Conservation (phyloP, 2,329 filamentous ascomycete genomes). For the Dactylellina haptotyla region DNA sequence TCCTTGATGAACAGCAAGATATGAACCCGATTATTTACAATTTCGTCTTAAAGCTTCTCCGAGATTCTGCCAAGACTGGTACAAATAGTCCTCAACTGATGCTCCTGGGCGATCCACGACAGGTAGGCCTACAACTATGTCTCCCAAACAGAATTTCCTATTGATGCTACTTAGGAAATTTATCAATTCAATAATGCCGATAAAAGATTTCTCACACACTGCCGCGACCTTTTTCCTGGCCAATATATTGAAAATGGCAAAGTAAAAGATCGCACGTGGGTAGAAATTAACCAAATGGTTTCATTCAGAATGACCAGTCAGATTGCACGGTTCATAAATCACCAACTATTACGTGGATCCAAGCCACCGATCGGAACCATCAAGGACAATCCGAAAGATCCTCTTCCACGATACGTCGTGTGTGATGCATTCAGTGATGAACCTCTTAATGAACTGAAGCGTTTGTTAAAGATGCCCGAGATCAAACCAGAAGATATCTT, state of each 20-base stretch:
- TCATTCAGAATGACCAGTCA: slow-evolving; percentile 52
- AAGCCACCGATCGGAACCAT: slow-evolving; percentile 31
- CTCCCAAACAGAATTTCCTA: not conserved
- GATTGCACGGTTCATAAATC: slow-evolving; percentile 45
- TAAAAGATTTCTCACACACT: slow-evolving; percentile 51
- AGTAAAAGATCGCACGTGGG: slow-evolving; percentile 33
- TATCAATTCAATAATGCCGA: slow-evolving; percentile 56
- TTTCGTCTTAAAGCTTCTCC: slow-evolving; percentile 50
- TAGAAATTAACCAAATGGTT: slow-evolving; percentile 38
- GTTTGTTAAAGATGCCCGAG: slow-evolving; percentile 15
- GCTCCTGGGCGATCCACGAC: slow-evolving; percentile 52
- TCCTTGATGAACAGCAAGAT: slow-evolving; percentile 56
- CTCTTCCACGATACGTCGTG: slow-evolving; percentile 52
- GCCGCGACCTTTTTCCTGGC: slow-evolving; percentile 34
- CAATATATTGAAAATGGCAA: slow-evolving; percentile 30
- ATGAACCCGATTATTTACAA: slow-evolving; percentile 54
- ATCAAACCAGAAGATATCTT: slow-evolving; percentile 46
- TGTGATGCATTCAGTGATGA: slow-evolving; percentile 36
- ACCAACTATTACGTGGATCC: slow-evolving; percentile 33
- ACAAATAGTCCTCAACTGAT: slow-evolving; percentile 35
- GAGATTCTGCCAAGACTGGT: slow-evolving; percentile 36
- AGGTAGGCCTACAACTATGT: slow-evolving; percentile 25
- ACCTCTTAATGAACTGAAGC: slow-evolving; percentile 34
- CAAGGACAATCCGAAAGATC: slow-evolving; percentile 32
- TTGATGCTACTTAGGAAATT: slow-evolving; percentile 35